Conservation (phyloP, 345 rosid species). For the Syzygium aromaticum region DNA sequence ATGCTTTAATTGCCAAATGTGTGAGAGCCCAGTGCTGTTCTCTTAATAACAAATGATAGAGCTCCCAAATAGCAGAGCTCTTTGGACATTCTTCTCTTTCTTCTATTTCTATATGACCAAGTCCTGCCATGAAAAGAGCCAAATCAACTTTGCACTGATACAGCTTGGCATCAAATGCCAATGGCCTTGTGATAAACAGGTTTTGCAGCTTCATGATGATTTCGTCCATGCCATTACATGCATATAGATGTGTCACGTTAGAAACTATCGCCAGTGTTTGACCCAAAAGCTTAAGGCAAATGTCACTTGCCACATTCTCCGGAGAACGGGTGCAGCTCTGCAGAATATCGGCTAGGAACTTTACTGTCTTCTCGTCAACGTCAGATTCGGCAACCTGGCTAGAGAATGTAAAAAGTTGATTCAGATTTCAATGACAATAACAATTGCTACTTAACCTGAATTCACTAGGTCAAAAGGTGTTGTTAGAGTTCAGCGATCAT, state of each 20-base stretch:
- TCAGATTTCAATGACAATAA: background rate
- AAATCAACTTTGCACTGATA: slow-evolving; percentile 50
- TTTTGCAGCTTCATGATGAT: slow-evolving; percentile 57
- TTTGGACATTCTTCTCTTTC: slow-evolving; percentile 57
- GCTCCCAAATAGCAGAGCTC: slow-evolving; percentile 61
- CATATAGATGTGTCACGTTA: slow-evolving; percentile 38
- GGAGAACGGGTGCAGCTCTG: slow-evolving; percentile 25
- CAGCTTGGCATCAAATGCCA: slow-evolving; percentile 26
- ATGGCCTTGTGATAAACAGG: slow-evolving; percentile 39
- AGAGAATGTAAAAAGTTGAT: slow-evolving; percentile 12
- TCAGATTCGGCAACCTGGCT: slow-evolving; percentile 54
- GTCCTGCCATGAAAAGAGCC: slow-evolving; percentile 67
- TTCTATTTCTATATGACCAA: slow-evolving; percentile 44
- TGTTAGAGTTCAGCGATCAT: background rate
- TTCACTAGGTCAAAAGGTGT: background rate
- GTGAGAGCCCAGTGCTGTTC: slow-evolving; percentile 76
- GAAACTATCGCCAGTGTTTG: slow-evolving; percentile 46
- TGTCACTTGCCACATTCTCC: slow-evolving; percentile 18
- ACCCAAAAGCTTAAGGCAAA: slow-evolving; percentile 37
- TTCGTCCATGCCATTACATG: slow-evolving; percentile 50
- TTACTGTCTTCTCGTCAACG: slow-evolving; percentile 52
- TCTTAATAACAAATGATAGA: slow-evolving; percentile 68
- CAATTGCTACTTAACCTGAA: background rate
- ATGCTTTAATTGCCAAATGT: slow-evolving; percentile 64
- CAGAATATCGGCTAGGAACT: slow-evolving; percentile 33